A percentile compares a stretch with the other conserved stretches of the same genome.
These are phyloP conservation scores for Phytophthora uliginosa DNA, from an alignment of 352 stramenopile genomes.

Conservation along the genomic window DNA sequence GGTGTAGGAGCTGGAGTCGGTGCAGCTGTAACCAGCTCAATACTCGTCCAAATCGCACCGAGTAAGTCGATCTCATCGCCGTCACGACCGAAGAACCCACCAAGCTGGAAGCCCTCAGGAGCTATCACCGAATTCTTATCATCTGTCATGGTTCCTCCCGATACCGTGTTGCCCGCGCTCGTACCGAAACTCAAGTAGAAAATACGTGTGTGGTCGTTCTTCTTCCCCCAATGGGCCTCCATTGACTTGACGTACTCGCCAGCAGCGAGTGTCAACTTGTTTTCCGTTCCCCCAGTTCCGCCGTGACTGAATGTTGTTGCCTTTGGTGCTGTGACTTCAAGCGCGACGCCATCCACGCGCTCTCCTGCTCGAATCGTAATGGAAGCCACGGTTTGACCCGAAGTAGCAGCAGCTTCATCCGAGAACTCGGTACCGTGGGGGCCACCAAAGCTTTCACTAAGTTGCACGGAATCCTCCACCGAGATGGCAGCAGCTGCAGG, in stretches of 20 bases:
- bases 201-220: conserved; percentile 19
- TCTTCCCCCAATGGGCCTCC: conserved; percentile 21
- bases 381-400: conserved; percentile 2
- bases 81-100: conserved; percentile 16
- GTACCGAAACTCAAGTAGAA: conserved; percentile 21
- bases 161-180: conserved; percentile 12
- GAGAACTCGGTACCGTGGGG: conserved; percentile 15
- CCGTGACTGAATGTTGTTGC: conserved; percentile 7
- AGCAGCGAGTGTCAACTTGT: neutral
- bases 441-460: conserved; percentile 17
- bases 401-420: conserved; percentile 3
- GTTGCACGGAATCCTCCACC: conserved; percentile 16
- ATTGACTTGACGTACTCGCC: conserved; percentile 15
- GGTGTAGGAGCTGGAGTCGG: no score
- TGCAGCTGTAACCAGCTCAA: conserved; percentile 11
- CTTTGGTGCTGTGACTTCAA: conserved; percentile 5
- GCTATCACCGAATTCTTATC: conserved; percentile 7
- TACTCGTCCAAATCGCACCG: conserved; percentile 24
- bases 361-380: conserved; percentile 11
- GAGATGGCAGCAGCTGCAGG: conserved; percentile 8
- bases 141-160: conserved; percentile 13
- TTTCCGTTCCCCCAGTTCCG: conserved; percentile 9
- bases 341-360: conserved; percentile 13
- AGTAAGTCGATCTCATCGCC: conserved; percentile 21
- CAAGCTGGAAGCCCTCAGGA: conserved; percentile 17